A percentile compares a stretch with the other conserved stretches of the same genome.
phyloP scores from a whole-genome alignment of 129 eudicot species.

The Flaveria ramosissima region DNA sequence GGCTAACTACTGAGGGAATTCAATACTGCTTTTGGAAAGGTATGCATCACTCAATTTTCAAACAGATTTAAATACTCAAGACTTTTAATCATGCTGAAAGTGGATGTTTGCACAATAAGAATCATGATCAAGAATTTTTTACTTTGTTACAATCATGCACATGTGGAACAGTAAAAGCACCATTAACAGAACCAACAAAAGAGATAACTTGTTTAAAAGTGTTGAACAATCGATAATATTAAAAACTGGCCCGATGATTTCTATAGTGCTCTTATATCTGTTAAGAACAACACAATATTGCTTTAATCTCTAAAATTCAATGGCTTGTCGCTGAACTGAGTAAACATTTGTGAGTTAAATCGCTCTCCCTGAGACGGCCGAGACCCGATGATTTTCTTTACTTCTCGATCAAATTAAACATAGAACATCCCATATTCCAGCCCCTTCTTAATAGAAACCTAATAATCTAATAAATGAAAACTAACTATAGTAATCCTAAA shows the following conservation, averaged over 20 bases:
- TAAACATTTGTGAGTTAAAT: not conserved
- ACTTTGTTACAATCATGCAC: not conserved
- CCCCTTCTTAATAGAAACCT: slow-evolving; percentile 1
- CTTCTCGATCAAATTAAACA: slow-evolving; percentile 13
- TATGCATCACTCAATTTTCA: not conserved
- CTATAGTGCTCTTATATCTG: not conserved
- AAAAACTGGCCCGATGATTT: not conserved
- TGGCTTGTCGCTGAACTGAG: not conserved
- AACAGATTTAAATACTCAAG: not conserved
- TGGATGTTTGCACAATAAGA: not conserved
- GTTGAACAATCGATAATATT: not conserved
- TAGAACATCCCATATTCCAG: not conserved
- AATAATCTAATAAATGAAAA: slow-evolving; percentile 18
- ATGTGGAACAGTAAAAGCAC: not conserved
- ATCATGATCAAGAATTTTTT: not conserved
- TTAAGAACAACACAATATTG: not conserved
- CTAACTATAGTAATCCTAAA: slow-evolving; percentile 5
- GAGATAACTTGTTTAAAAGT: not conserved
- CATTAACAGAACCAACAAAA: not conserved
- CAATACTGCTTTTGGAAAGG: slow-evolving; percentile 19
- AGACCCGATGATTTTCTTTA: not conserved
- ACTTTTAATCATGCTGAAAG: not conserved
- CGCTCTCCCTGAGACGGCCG: slow-evolving; percentile 1
- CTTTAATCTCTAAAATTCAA: not conserved
- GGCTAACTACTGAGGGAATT: slow-evolving; percentile 14